phyloP scores from a whole-genome alignment of 2,329 filamentous ascomycete genomes.

The Aspergillus pseudotamarii region DNA sequence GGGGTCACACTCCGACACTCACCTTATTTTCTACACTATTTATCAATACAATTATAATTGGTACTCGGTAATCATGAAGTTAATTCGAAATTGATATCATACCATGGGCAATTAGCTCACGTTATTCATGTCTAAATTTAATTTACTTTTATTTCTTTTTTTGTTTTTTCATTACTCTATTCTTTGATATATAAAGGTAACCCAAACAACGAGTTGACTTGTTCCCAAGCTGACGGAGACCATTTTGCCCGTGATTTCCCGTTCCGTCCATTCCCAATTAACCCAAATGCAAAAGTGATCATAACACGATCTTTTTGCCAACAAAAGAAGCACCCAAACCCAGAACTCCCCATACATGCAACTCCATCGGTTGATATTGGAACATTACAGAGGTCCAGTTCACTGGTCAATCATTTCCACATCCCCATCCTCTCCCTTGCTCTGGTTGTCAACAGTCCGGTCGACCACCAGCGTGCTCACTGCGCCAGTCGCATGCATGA shows the following conservation, averaged over 20 bases:
- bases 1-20: conserved; percentile 16
- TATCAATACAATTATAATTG: neutral
- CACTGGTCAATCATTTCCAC: conserved; percentile 59
- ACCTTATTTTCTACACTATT: neutral
- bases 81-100: neutral
- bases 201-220: neutral
- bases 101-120: neutral
- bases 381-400: neutral
- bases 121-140: neutral
- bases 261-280: conserved; percentile 13
- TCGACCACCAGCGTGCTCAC: conserved; percentile 60
- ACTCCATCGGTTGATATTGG: conserved; percentile 11
- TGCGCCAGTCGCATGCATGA: conserved; percentile 38
- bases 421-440: conserved; percentile 50
- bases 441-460: conserved; percentile 51
- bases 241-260: conserved; percentile 12
- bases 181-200: neutral
- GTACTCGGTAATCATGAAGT: neutral
- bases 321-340: conserved; percentile 13
- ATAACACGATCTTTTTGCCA: conserved; percentile 5
- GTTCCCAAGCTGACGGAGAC: conserved; percentile 1
- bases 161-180: neutral
- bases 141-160: neutral
- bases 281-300: neutral
- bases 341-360: conserved; percentile 8